These are phyloP conservation scores for Cladorrhinum sp. DNA, from an alignment of 2,329 filamentous ascomycete species.

Conservation along the genomic window DNA sequence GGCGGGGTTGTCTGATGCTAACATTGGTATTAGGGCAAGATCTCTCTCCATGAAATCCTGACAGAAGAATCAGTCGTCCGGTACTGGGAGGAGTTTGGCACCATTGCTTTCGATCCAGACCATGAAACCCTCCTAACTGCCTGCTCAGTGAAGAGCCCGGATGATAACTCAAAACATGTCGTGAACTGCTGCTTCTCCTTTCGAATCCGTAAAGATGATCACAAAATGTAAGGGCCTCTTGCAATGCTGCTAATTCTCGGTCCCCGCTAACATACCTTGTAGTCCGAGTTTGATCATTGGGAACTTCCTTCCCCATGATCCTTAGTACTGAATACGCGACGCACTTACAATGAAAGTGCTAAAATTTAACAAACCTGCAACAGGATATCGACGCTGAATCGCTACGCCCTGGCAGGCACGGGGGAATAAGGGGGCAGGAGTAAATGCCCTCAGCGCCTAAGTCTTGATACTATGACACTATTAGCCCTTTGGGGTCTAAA, in stretches of 20 bases:
- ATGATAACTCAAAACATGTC: constrained; percentile 64
- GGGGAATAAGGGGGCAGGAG: too few species aligned
- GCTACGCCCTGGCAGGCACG: too few species aligned
- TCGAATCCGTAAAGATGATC: constrained; percentile 88
- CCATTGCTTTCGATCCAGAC: constrained; percentile 89
- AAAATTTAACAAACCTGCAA: not conserved
- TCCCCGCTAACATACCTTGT: constrained; percentile 25
- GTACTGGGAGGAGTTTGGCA: constrained; percentile 99
- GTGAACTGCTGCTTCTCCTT: constrained; percentile 97
- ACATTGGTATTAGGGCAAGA: constrained; percentile 65
- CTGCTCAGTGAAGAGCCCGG: constrained; percentile 83
- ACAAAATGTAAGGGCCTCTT: constrained; percentile 78
- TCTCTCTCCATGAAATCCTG: constrained; percentile 92
- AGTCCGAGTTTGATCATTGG: constrained; percentile 94
- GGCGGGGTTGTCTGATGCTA: not conserved
- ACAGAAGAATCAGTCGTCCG: constrained; percentile 92
- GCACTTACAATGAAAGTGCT: not conserved
- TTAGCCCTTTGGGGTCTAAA: too few species aligned
- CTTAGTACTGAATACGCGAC: constrained; percentile 29
- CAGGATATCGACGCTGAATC: too few species aligned
- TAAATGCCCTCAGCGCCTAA: too few species aligned
- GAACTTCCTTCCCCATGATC: constrained; percentile 89
- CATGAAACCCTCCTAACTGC: constrained; percentile 95
- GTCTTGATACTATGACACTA: too few species aligned
- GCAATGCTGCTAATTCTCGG: not conserved